Evolutionary conservation across 2,329 filamentous ascomycete species (phyloP).

Genomic region (Exophiala sp.): DNA sequence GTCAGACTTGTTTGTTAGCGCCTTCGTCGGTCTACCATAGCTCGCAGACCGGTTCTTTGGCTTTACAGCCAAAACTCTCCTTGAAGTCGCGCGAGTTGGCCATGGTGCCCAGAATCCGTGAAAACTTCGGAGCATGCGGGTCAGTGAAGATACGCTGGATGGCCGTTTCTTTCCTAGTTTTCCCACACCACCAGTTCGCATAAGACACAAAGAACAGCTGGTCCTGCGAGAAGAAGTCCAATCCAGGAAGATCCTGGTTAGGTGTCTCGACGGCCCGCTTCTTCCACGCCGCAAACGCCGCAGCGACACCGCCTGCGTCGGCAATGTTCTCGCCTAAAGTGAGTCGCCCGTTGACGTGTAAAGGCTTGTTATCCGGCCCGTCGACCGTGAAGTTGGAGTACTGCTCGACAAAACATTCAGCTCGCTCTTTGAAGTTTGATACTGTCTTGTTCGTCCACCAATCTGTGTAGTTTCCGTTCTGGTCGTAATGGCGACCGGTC

Average conservation of each 20-base stretch:
- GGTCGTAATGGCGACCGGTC: constrained; percentile 58
- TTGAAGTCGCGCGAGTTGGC: constrained; percentile 62
- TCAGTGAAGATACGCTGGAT: constrained; percentile 56
- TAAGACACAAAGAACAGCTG: constrained; percentile 65
- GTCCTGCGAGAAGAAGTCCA: constrained; percentile 58
- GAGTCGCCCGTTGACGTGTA: constrained; percentile 56
- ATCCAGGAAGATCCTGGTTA: constrained; percentile 52
- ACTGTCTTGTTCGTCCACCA: constrained; percentile 62
- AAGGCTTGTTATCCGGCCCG: constrained; percentile 49
- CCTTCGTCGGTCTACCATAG: constrained; percentile 52
- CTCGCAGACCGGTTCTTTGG: constrained; percentile 62
- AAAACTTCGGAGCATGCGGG: constrained; percentile 59
- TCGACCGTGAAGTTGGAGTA: constrained; percentile 57
- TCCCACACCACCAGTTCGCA: constrained; percentile 61
- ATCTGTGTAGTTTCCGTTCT: constrained; percentile 57
- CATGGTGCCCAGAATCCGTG: constrained; percentile 57
- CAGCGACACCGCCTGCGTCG: constrained; percentile 60
- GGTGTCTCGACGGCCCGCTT: constrained; percentile 49
- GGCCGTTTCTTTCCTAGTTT: constrained; percentile 54
- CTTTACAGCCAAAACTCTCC: constrained; percentile 60
- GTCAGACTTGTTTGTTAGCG: too few species aligned
- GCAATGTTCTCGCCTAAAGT: constrained; percentile 67
- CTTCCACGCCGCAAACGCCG: constrained; percentile 61
- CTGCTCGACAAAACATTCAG: constrained; percentile 63
- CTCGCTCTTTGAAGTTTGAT: constrained; percentile 52